Conservation (phyloP, 202 grass and related monocot genomes). For the Carex arenaria region DNA sequence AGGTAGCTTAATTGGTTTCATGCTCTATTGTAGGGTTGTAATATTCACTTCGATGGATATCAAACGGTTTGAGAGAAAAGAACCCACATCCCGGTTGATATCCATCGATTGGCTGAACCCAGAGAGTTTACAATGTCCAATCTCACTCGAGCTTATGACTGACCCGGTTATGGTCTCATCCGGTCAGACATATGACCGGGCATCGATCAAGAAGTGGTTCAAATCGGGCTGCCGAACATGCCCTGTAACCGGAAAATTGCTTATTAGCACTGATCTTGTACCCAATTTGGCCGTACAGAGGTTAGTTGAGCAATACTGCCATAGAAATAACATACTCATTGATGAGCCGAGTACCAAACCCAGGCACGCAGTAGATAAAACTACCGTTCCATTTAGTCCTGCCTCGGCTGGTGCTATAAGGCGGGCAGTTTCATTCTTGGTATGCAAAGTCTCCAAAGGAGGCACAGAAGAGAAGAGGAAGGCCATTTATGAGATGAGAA, state of each 20-base stretch:
- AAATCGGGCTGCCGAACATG: slow-evolving; percentile 57
- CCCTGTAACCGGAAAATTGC: slow-evolving; percentile 66
- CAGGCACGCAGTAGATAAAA: slow-evolving; percentile 25
- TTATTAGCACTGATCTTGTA: slow-evolving; percentile 43
- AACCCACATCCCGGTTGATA: neutral
- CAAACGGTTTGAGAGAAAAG: neutral
- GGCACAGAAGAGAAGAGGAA: slow-evolving; percentile 38
- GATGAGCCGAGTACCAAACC: slow-evolving; percentile 26
- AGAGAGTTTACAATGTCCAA: slow-evolving; percentile 65
- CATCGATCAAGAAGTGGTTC: slow-evolving; percentile 71
- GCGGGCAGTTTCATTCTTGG: slow-evolving; percentile 33
- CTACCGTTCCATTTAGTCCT: slow-evolving; percentile 10
- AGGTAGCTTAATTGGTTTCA: slow-evolving; percentile 39
- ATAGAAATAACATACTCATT: slow-evolving; percentile 39
- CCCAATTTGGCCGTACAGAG: slow-evolving; percentile 53
- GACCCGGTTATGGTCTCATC: slow-evolving; percentile 72
- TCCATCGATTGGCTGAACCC: slow-evolving; percentile 53
- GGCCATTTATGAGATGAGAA: slow-evolving; percentile 73
- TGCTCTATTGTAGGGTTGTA: slow-evolving; percentile 64
- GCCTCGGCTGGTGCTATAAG: slow-evolving; percentile 33
- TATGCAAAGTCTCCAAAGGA: slow-evolving; percentile 39
- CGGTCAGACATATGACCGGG: slow-evolving; percentile 82
- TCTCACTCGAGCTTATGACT: slow-evolving; percentile 82
- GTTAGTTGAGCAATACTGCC: slow-evolving; percentile 51
- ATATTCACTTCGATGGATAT: slow-evolving; percentile 45